Conservation (phyloP, 2,329 filamentous ascomycete species). For the Paecilomyces sp. region DNA sequence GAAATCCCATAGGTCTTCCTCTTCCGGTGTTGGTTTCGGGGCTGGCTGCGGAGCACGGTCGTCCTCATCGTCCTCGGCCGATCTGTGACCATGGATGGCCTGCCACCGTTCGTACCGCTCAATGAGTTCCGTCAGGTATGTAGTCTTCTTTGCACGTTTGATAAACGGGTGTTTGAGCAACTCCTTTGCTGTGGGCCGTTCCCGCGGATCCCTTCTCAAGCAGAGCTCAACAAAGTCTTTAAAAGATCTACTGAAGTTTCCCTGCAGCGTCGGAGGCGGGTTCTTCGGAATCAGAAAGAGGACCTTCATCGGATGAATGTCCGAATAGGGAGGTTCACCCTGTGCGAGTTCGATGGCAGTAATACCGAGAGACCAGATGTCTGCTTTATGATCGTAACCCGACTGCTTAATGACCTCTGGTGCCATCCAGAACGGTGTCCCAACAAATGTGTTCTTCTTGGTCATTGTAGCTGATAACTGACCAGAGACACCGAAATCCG, state of each 20-base stretch:
- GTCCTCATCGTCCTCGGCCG: slow-evolving; percentile 59
- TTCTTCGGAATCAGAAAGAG: slow-evolving; percentile 96
- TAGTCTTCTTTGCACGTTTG: slow-evolving; percentile 84
- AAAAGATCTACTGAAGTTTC: slow-evolving; percentile 73
- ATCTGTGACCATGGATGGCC: slow-evolving; percentile 66
- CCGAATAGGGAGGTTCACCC: slow-evolving; percentile 88
- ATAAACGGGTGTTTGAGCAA: slow-evolving; percentile 87
- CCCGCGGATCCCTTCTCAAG: slow-evolving; percentile 79
- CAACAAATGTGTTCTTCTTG: slow-evolving; percentile 98
- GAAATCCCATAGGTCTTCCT: slow-evolving; percentile 97
- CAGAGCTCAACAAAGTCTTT: slow-evolving; percentile 82
- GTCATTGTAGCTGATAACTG: slow-evolving; percentile 97
- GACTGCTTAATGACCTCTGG: slow-evolving; percentile 98
- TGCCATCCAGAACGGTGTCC: slow-evolving; percentile 99
- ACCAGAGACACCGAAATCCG: slow-evolving; percentile 94
- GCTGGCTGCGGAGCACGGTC: slow-evolving; percentile 33
- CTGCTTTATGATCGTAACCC: slow-evolving; percentile 94
- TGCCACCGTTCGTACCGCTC: slow-evolving; percentile 85
- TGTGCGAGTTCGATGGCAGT: slow-evolving; percentile 87
- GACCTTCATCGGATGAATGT: slow-evolving; percentile 98
- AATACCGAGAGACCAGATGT: slow-evolving; percentile 95
- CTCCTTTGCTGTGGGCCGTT: slow-evolving; percentile 79
- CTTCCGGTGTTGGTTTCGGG: slow-evolving; percentile 41
- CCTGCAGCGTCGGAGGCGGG: slow-evolving; percentile 71
- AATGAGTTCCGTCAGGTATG: slow-evolving; percentile 93